Evolutionary conservation across 2,329 filamentous ascomycete genomes (phyloP).

Genomic region (Neonectria coccinea): DNA sequence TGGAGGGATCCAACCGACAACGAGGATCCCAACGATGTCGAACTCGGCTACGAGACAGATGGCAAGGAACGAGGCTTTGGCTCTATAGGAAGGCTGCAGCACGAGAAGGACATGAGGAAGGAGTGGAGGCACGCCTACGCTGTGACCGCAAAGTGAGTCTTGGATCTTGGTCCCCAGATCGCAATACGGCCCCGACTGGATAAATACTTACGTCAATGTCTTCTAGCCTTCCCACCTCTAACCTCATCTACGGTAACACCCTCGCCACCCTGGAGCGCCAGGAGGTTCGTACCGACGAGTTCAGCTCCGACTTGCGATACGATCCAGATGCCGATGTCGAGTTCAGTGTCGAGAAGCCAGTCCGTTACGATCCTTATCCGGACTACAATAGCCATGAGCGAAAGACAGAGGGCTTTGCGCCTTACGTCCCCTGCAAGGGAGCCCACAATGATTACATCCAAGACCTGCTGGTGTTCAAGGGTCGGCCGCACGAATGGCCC

Average conservation of each 20-base stretch:
- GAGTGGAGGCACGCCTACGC: constrained; percentile 56
- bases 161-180: background rate
- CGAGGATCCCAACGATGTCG: constrained; percentile 51
- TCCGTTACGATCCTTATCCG: constrained; percentile 78
- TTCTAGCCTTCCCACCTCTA: constrained; percentile 58
- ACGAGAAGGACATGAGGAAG: constrained; percentile 58
- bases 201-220: constrained; percentile 8
- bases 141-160: constrained; percentile 55
- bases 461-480: constrained; percentile 74
- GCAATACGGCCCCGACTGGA: constrained; percentile 6
- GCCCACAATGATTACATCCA: constrained; percentile 69
- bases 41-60: constrained; percentile 53
- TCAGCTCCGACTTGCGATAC: constrained; percentile 47
- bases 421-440: constrained; percentile 73
- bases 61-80: constrained; percentile 50
- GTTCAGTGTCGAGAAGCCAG: constrained; percentile 61
- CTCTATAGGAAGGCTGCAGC: constrained; percentile 50
- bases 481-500: constrained; percentile 69
- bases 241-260: constrained; percentile 69
- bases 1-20: constrained; percentile 52
- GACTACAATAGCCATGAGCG: constrained; percentile 74
- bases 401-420: constrained; percentile 66
- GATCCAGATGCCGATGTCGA: constrained; percentile 51
- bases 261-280: constrained; percentile 59
- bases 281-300: constrained; percentile 52